Conservation (phyloP, 2,329 filamentous ascomycete genomes). For the Alternaria gansuensis region DNA sequence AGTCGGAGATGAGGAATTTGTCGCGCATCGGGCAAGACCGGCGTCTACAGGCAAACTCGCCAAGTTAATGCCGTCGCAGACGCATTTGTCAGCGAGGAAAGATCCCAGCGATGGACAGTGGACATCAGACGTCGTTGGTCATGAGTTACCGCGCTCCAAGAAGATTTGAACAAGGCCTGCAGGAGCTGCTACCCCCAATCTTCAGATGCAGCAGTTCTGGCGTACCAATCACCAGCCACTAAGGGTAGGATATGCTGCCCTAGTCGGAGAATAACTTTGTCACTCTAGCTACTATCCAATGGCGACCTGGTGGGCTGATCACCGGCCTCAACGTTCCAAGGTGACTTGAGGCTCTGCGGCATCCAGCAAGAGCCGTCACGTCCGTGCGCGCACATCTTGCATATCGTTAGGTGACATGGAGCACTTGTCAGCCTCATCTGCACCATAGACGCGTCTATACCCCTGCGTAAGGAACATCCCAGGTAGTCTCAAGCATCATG, state of each 20-base stretch:
- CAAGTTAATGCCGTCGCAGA: background rate
- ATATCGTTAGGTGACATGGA: slow-evolving; percentile 10
- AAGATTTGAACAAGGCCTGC: background rate
- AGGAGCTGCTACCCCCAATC: background rate
- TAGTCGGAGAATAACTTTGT: slow-evolving; percentile 4
- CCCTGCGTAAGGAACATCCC: slow-evolving; percentile 4
- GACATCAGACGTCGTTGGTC: background rate
- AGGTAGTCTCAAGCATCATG: background rate
- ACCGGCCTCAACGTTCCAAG: slow-evolving; percentile 8
- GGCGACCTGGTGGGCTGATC: background rate
- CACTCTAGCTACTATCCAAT: slow-evolving; percentile 3
- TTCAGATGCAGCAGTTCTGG: slow-evolving; percentile 10
- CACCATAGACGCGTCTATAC: slow-evolving; percentile 10
- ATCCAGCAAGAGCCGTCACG: slow-evolving; percentile 4
- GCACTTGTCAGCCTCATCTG: slow-evolving; percentile 17
- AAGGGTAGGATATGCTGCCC: background rate
- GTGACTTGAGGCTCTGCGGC: slow-evolving; percentile 21
- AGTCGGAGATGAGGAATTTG: slow-evolving; percentile 26
- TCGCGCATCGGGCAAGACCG: slow-evolving; percentile 35
- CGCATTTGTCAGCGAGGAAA: background rate
- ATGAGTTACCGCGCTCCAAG: background rate
- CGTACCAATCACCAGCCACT: slow-evolving; percentile 1
- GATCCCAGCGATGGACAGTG: background rate
- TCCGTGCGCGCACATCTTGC: slow-evolving; percentile 10
- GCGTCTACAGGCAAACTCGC: slow-evolving; percentile 15